Evolutionary conservation across 164 flowering plant species (phyloP).

Genomic region (Stephania japonica): DNA sequence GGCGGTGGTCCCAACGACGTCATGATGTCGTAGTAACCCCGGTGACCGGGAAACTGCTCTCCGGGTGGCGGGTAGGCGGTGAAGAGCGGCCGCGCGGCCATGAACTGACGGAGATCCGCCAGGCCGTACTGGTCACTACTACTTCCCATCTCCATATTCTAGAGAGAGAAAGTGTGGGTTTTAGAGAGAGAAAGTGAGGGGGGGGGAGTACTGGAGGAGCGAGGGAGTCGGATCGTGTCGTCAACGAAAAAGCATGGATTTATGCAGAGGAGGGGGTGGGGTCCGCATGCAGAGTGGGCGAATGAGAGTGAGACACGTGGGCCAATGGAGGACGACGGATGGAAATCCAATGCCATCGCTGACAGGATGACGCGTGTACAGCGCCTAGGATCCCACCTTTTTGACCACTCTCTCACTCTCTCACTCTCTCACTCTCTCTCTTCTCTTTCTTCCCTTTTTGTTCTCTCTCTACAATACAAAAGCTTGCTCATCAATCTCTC

Average conservation of each 20-base stretch:
- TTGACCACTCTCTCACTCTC: slow-evolving; percentile 15
- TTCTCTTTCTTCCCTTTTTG: not conserved
- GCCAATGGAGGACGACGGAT: slow-evolving; percentile 5
- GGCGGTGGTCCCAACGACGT: slow-evolving; percentile 22
- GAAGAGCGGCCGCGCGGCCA: slow-evolving; percentile 35
- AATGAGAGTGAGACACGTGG: slow-evolving; percentile 23
- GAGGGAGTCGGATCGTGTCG: slow-evolving; percentile 90
- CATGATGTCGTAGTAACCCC: slow-evolving; percentile 36
- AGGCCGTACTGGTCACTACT: slow-evolving; percentile 34
- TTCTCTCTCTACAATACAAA: not conserved
- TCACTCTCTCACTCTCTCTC: not conserved
- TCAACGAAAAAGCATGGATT: slow-evolving; percentile 47
- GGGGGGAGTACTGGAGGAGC: slow-evolving; percentile 21
- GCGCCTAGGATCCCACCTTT: slow-evolving; percentile 34
- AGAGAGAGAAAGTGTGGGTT: too few species aligned
- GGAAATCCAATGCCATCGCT: slow-evolving; percentile 16
- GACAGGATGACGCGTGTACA: slow-evolving; percentile 34
- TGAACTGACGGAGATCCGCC: slow-evolving; percentile 58
- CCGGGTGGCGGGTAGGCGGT: slow-evolving; percentile 21
- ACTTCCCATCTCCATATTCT: slow-evolving; percentile 60
- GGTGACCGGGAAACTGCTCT: slow-evolving; percentile 32
- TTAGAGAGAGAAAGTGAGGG: slow-evolving; percentile 18
- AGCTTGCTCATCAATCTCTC: too few species aligned
- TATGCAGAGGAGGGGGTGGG: slow-evolving; percentile 38
- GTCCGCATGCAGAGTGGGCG: slow-evolving; percentile 22